These are phyloP conservation scores for Mycoemilia scoparia DNA, from an alignment of 192 early-diverging fungal genomes.

Conservation along the genomic window DNA sequence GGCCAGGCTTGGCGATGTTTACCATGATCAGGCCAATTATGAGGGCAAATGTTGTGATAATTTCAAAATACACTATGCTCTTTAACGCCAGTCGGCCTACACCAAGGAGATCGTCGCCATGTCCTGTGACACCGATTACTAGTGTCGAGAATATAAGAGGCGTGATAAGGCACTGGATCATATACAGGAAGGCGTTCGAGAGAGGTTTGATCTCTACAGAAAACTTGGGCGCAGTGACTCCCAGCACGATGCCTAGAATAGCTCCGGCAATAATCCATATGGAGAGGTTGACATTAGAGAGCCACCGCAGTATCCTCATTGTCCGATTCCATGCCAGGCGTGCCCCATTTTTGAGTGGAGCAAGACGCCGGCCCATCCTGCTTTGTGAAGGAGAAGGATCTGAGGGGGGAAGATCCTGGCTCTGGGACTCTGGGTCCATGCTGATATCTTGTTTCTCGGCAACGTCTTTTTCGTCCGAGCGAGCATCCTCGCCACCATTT, in stretches of 20 bases:
- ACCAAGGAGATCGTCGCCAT: conserved; percentile 37
- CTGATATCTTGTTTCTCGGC: no score
- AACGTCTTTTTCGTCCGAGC: no score
- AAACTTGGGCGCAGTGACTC: conserved; percentile 24
- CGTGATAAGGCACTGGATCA: conserved; percentile 30
- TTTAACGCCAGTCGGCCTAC: conserved; percentile 48
- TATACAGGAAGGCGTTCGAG: conserved; percentile 30
- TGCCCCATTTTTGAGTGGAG: no score
- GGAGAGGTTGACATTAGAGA: conserved; percentile 13
- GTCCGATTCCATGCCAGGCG: no score
- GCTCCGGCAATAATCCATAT: conserved; percentile 32
- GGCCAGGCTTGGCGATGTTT: conserved; percentile 43
- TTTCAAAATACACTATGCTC: conserved; percentile 47
- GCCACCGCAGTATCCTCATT: no score
- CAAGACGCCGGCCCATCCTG: no score
- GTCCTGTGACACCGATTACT: conserved; percentile 57
- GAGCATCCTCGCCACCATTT: no score
- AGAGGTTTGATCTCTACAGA: conserved; percentile 25
- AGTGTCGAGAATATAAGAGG: conserved; percentile 57
- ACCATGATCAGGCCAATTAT: conserved; percentile 44
- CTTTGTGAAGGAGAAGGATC: no score
- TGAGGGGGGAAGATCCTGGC: no score
- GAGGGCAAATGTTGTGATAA: conserved; percentile 41
- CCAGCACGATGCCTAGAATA: conserved; percentile 30
- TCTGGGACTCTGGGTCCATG: no score